A percentile compares a stretch with the other conserved stretches of the same genome.
phyloP scores from a whole-genome alignment of 441 rosid genomes.

The Pelargonium australe region DNA sequence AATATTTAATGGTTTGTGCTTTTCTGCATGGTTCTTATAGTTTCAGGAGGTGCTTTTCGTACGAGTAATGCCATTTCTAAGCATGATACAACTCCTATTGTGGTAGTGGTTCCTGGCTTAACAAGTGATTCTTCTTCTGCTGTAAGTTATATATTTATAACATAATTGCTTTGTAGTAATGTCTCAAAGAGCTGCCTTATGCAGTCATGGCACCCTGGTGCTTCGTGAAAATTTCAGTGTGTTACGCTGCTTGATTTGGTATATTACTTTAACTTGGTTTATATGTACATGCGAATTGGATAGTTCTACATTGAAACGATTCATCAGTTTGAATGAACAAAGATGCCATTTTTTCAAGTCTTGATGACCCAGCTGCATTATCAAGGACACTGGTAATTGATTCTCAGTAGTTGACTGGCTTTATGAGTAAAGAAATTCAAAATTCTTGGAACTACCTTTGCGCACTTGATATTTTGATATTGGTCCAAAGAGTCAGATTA shows the following conservation, averaged over 20 bases:
- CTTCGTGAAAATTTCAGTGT: neutral
- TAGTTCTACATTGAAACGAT: neutral
- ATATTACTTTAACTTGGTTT: neutral
- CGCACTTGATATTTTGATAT: neutral
- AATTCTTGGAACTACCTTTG: neutral
- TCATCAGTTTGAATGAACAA: neutral
- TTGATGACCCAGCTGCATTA: neutral
- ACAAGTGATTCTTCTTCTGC: slow-evolving; percentile 25
- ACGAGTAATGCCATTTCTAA: slow-evolving; percentile 14
- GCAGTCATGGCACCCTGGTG: neutral
- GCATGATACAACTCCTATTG: slow-evolving; percentile 24
- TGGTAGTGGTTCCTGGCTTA: slow-evolving; percentile 29
- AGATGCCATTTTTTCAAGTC: neutral
- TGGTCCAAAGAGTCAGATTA: neutral
- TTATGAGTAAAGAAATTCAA: neutral
- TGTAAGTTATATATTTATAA: slow-evolving; percentile 7
- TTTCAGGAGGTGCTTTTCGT: slow-evolving; percentile 18
- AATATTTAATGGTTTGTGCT: neutral
- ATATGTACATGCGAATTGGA: neutral
- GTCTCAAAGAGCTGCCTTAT: neutral
- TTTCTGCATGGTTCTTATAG: slow-evolving; percentile 7
- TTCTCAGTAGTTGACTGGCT: neutral
- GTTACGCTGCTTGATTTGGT: neutral
- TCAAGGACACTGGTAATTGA: neutral
- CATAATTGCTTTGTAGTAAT: neutral